Base-by-base conservation (phyloP, 768 basidiomycete genomes). In the Leucocoprinus birnbaumii region DNA sequence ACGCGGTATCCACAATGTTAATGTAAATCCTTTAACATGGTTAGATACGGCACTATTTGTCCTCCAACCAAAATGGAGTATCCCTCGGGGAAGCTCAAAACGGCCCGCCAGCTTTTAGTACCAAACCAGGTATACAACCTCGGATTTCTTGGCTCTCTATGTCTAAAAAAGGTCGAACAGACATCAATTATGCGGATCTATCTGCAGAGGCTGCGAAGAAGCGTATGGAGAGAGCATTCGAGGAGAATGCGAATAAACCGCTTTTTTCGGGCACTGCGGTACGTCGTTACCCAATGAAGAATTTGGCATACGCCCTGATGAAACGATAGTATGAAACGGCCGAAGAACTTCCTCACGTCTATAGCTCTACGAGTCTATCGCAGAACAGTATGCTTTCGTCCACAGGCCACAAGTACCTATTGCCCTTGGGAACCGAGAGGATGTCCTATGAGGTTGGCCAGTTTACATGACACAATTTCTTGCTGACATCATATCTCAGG, bases 321-420 rank as follows among this genome's bases (percentile, higher is more conserved):
- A 21, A 16, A 22, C 61, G 87, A 85, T 71, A 78, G 61, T 70
- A 76, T 42, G 73, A 44, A 24, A 26, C 73, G 2, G 74, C 82
- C 2, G 86, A 91, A 65, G 65, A 80, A 35, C 79, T 91, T 16
- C 97, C 97, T 0, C 86, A 98, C 73, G 88, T 99, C 10, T 99
- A 96, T 34, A 61, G 45, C 66, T 85, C 89, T 8, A 84, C 93
- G 3, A 74, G 80, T 21, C 71, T 76, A 3, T 71, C 80, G 22
- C 79, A 86, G 59, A 84, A 88, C 1, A 86, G 82, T 62, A 71
- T 85, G 9, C 67, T 93, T 11, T 89, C 90, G 1, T 78, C 86
- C 60, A 72, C 82, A 54, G 94, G 94, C 9, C 85, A 78, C 52
- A 87, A 86, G 62, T 91, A 92, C 64, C 75, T 85, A 65, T 69